Conservation (phyloP, 2,329 filamentous ascomycete genomes). For the Talaromyces sp. region DNA sequence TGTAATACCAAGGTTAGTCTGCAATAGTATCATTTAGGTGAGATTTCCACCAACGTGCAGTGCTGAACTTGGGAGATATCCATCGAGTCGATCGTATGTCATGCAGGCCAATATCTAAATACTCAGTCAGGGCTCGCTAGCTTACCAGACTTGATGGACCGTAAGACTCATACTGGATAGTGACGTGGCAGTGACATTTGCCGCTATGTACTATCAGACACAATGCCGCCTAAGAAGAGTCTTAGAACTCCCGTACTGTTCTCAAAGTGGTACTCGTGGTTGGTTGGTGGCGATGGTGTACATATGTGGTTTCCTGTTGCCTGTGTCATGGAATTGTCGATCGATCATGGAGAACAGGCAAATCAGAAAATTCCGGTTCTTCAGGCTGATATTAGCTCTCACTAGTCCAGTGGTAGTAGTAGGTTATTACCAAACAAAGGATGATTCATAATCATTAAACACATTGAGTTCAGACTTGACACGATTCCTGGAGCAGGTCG, state of each 20-base stretch:
- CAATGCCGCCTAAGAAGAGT: neutral
- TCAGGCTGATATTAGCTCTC: neutral
- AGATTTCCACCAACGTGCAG: neutral
- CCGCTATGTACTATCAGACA: neutral
- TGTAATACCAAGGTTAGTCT: neutral
- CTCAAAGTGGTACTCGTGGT: neutral
- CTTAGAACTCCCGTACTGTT: neutral
- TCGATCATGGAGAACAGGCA: neutral
- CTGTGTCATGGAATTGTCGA: neutral
- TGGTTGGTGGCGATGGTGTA: no score
- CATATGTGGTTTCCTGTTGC: neutral
- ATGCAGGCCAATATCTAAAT: neutral
- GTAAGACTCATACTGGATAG: neutral
- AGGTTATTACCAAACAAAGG: neutral
- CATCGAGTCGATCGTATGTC: neutral
- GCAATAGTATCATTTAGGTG: neutral
- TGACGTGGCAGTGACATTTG: neutral
- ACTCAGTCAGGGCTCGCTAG: neutral
- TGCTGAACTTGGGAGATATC: neutral
- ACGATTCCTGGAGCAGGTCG: neutral
- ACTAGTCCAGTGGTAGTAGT: neutral
- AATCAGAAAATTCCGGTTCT: neutral
- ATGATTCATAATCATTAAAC: neutral
- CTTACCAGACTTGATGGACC: neutral
- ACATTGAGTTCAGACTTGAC: neutral